Conservation (phyloP, 177 flowering plant genomes). For the Vitis hybrid region DNA sequence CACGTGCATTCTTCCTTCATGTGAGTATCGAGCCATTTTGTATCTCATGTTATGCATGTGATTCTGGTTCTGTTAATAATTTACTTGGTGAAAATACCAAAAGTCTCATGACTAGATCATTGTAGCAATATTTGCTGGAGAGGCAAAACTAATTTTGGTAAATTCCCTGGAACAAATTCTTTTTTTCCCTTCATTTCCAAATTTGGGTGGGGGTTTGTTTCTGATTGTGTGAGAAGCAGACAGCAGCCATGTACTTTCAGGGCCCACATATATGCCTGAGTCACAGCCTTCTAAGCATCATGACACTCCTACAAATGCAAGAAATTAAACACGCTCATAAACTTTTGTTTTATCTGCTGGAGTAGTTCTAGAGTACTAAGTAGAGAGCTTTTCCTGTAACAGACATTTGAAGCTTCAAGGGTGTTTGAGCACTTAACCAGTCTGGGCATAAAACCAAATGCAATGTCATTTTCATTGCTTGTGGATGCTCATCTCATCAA, state of each 20-base stretch:
- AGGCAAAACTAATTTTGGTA: too few relatives aligned
- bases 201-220: too few relatives aligned
- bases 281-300: too few relatives aligned
- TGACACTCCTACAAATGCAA: not conserved
- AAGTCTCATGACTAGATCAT: too few relatives aligned
- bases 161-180: too few relatives aligned
- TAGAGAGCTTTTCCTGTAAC: constrained; percentile 25
- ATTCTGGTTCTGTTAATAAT: too few relatives aligned
- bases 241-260: not conserved
- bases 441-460: constrained; percentile 81
- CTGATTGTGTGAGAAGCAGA: too few relatives aligned
- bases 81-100: not conserved
- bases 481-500: constrained; percentile 85
- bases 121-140: too few relatives aligned
- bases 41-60: not conserved
- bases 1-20: not conserved
- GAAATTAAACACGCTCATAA: not conserved
- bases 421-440: constrained; percentile 81
- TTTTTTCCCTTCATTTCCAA: too few relatives aligned
- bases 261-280: too few relatives aligned
- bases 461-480: constrained; percentile 76
- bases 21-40: not conserved
- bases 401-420: constrained; percentile 85
- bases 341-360: not conserved
- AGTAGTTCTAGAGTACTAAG: not conserved